Evolutionary conservation across 129 eudicot genomes (phyloP), one percentile per base, ranked within the genome.

Genomic region (Centrapalus pauciflorus): DNA sequence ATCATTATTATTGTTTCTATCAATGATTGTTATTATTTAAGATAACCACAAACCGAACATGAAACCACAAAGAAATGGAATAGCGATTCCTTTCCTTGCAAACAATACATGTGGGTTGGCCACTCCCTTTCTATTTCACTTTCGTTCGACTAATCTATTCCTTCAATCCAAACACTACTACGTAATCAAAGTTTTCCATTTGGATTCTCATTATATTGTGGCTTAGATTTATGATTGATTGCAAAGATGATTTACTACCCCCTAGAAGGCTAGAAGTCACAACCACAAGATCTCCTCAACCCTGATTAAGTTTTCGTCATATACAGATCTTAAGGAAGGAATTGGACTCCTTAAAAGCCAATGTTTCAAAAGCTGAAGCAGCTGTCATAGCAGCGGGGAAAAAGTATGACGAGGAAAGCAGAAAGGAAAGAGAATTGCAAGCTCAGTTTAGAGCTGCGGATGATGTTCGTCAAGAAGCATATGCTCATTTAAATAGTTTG

Each of bases 301-400:
- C 1, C 25, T 75, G 69, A 74, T 30, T 21, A 37, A 26, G 13
- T 63, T 50, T 52, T 67, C 40, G 61, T 30, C 12, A 49, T 34
- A 52, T 79, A 70, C 81, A 93, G 99, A 64, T 70, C 26, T 76
- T 88, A 46, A 86, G 81, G 82, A 93, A 86, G 77, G 95, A 93
- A 75, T 67, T 86, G 12, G 86, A 80, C 72, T 25, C 64, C 40
- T 80, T 89, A 29, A 88, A 85, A 71, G 78, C 32, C 11, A 76
- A 64, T 50, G 84, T 77, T 50, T 59, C 79, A 34, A 84, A 80
- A 70, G 85, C 90, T 58, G 87, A 80, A 76, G 79, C 79, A 3
- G 55, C 12, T 71, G 79, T 52, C 3, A 24, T 3, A 23, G 61
- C 83, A 59, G 80, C 76, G n/a, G 79, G 54, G 37, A 84, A 48